A percentile compares a stretch with the other conserved stretches of the same genome.
These are phyloP conservation scores for Actinomucor elegans DNA, from an alignment of 371 early-diverging fungal genomes.

Conservation along the genomic window DNA sequence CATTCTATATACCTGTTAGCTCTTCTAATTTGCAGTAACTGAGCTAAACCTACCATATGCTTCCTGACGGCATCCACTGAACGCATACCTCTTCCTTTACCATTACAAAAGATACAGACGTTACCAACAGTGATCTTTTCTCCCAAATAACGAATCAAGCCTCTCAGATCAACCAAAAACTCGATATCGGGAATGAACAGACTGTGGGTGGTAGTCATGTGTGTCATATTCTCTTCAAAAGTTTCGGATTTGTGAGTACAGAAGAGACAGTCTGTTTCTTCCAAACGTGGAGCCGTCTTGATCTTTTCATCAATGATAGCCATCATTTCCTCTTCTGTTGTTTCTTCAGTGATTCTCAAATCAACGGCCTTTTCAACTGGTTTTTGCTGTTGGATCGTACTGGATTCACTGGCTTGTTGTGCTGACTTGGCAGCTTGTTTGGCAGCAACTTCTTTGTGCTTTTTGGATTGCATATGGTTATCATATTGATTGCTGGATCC, in stretches of 20 bases:
- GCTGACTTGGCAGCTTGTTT: constrained; percentile 27
- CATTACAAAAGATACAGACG: constrained; percentile 94
- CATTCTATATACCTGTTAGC: constrained; percentile 39
- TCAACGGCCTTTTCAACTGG: constrained; percentile 37
- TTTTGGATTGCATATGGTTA: constrained; percentile 88
- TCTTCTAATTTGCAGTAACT: neutral
- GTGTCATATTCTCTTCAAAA: constrained; percentile 85
- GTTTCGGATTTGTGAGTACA: constrained; percentile 65
- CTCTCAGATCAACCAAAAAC: constrained; percentile 84
- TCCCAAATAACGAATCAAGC: constrained; percentile 87
- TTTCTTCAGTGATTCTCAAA: constrained; percentile 54
- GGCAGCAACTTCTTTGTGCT: constrained; percentile 82
- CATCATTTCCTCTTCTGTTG: constrained; percentile 43
- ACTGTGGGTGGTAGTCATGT: constrained; percentile 89
- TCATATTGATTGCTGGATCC: constrained; percentile 79
- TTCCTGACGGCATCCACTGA: constrained; percentile 89
- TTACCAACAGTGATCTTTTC: constrained; percentile 91
- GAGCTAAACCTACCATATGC: constrained; percentile 79
- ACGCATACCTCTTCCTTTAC: constrained; percentile 81
- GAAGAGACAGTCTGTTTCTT: constrained; percentile 80
- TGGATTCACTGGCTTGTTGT: constrained; percentile 3
- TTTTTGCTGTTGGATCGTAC: constrained; percentile 9
- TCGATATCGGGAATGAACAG: constrained; percentile 97
- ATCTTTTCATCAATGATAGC: constrained; percentile 77
- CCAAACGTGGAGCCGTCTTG: constrained; percentile 60